Evolutionary conservation across 208 protist species (phyloP).

Genomic region (Trichomonas tenax): DNA sequence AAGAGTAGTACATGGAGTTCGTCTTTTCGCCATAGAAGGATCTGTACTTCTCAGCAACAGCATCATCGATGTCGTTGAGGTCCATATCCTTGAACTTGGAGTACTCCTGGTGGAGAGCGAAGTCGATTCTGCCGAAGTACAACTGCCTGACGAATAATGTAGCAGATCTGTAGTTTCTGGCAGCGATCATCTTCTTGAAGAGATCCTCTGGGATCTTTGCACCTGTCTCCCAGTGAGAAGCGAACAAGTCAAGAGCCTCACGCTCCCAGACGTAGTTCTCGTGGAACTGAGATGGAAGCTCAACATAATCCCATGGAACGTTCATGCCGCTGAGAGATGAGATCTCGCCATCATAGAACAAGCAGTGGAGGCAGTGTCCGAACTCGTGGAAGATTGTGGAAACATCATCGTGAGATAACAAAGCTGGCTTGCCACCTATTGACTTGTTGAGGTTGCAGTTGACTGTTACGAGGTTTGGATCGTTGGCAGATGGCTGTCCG

Average conservation of each 20-base stretch:
- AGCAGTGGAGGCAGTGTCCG: neutral
- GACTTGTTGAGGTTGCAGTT: neutral
- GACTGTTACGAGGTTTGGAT: neutral
- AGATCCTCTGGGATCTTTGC: neutral
- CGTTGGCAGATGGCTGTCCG: neutral
- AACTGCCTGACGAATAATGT: neutral
- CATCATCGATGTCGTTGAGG: neutral
- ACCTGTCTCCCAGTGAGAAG: neutral
- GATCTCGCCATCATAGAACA: neutral
- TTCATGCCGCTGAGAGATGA: neutral
- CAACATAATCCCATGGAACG: neutral
- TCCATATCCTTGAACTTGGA: neutral
- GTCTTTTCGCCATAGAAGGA: neutral
- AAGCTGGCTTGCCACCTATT: neutral
- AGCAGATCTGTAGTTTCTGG: neutral
- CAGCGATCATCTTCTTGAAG: neutral
- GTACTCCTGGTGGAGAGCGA: neutral
- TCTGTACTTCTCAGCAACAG: neutral
- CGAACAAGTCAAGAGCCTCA: neutral
- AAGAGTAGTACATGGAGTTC: neutral
- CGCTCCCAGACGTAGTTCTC: neutral
- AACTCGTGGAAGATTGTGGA: neutral
- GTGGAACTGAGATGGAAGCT: neutral
- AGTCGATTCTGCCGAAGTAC: neutral
- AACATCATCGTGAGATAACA: neutral